Evolutionary conservation across 1,139 yeast genomes (phyloP), one percentile per base, ranked within the genome.

Genomic region (Meyerozyma smithsonii): DNA sequence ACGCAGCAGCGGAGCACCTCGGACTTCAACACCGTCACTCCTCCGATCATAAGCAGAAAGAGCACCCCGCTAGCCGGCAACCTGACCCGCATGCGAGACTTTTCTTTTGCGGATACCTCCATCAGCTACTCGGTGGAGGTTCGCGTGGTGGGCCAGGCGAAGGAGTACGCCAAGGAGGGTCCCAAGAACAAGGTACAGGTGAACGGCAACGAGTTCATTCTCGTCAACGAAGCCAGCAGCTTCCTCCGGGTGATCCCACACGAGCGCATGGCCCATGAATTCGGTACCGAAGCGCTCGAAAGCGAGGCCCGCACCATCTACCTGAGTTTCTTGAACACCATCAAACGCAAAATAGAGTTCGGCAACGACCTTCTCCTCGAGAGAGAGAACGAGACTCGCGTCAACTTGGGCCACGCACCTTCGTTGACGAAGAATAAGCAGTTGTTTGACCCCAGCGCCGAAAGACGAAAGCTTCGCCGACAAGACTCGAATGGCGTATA

Each of bases 171-270:
- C 15, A 28, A 28, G 32, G 18, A 15, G 16, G 2, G 10, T n/a
- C 15, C 36, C 28, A 23, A 23, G 15, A 28, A 15, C 14, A 33
- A 32, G 8, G 26, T 33, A 5, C 19, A 35, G 3, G 17, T 15
- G 8, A 25, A 19, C 4, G 26, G 42, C 4, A 55, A 54, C 24
- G 59, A 59, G 42, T 58, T 51, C 35, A 45, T 59, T 15, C 46
- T 59, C 14, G 47, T 58, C 2, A 55, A 52, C 20, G 60, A 58
- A 18, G 49, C 53, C 8, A 54, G 59, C 34, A 43, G 49, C 14
- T 56, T 54, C 14, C 35, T 59, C 10, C 40, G 62, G n/a, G 44
- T 58, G 15, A 41, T 56, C 4, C 63, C 64, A 1, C 35, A 44
- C 8, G 58, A 53, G 21, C 33, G 42, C 10, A n/a, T 48, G 6